Conservation (phyloP, 257 asterid genomes). For the Solanum clarkiae region DNA sequence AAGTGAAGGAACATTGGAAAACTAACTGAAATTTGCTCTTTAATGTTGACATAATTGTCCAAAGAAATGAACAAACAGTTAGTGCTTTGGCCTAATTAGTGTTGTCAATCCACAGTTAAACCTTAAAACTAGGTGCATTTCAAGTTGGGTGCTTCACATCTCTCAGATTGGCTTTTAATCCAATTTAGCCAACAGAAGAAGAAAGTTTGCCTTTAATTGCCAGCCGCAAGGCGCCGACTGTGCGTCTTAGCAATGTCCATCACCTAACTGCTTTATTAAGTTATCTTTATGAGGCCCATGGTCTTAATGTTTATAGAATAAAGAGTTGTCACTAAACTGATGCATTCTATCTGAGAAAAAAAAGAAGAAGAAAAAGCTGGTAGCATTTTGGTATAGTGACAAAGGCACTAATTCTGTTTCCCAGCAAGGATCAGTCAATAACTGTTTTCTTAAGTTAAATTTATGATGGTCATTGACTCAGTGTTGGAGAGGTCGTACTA, state of each 20-base stretch:
- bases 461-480: not conserved
- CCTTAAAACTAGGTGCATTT: not conserved
- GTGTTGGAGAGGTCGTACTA: not conserved
- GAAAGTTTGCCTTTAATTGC: not conserved
- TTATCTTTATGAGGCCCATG: not conserved
- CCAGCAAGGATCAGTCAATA: not conserved
- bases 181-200: not conserved
- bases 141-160: not conserved
- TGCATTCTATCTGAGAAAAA: not conserved
- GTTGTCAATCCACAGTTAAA: not conserved
- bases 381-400: not conserved
- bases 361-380: not conserved
- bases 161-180: not conserved
- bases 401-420: not conserved
- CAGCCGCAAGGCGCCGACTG: not conserved
- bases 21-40: not conserved
- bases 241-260: not conserved
- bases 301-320: not conserved
- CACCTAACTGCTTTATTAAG: not conserved
- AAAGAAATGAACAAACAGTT: not conserved
- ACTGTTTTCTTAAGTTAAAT: not conserved
- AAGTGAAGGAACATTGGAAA: not conserved
- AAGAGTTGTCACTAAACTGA: not conserved
- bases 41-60: not conserved
- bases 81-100: not conserved